Evolutionary conservation across 129 eudicot species (phyloP), one percentile per base, ranked within the genome.

Genomic region (Lactuca sativa): DNA sequence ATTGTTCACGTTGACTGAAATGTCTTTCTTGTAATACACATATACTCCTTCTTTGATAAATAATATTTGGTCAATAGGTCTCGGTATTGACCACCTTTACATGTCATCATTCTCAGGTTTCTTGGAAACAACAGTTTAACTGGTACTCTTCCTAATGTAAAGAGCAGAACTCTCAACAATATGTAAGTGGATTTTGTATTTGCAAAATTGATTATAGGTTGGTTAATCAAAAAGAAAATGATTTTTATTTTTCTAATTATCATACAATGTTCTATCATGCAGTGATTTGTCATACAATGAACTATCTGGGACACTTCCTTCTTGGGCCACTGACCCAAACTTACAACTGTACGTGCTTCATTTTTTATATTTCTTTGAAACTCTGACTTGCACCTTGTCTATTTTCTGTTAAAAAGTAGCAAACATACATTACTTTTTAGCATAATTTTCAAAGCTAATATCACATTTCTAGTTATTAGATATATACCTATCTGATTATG

Each of bases 251-350:
- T 41, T 41, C 47, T 41, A 41, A 41, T 9, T 41, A 5, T 41
- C 30, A 9, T 41, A 41, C 47, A 41, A 41, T 57, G 4, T 69
- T 51, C 67, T 83, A 25, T 51, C 69, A 59, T 83, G 92, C 84
- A 86, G 92, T 61, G 92, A 86, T 81, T 66, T 86, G 36, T 86
- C 92, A 3, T 83, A 86, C 82, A 25, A 25, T 25, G 30, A 25
- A 25, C 30, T 25, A 25, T 25, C 30, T 25, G 30, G 30, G 30
- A 25, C 30, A 25, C 30, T 25, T 25, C 30, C 30, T 25, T 25
- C 30, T 25, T 25, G 30, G 30, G 30, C 30, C 30, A 25, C 30
- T 25, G 30, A 25, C 2, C 30, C 30, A 0, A 25, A 25, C 30
- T 25, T 25, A 25, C 30, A 25, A 25, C 30, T 25, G 30, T 25